phyloP scores from a whole-genome alignment of 1,284 basidiomycete species.

The Ceratobasidium sp. region DNA sequence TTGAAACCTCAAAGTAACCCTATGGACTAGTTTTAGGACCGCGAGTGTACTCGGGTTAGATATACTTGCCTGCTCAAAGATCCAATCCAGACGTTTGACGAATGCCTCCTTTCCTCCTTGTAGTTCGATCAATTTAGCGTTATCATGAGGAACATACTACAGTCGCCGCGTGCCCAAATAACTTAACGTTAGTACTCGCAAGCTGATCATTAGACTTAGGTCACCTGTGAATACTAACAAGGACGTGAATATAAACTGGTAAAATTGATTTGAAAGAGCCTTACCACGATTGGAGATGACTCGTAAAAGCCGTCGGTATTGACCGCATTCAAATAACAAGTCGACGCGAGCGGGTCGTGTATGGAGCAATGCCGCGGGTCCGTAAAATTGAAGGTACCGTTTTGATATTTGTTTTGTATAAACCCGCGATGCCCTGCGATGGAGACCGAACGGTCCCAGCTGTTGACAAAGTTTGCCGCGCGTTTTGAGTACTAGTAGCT shows the following conservation, averaged over 20 bases:
- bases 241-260: constrained; percentile 26
- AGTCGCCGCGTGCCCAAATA: constrained; percentile 49
- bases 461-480: constrained; percentile 70
- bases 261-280: constrained; percentile 49
- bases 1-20: constrained; percentile 42
- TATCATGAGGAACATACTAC: constrained; percentile 72
- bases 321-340: constrained; percentile 71
- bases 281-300: constrained; percentile 70
- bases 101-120: constrained; percentile 40
- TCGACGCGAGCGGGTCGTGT: constrained; percentile 68
- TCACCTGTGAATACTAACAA: constrained; percentile 65
- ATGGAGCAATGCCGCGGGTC: constrained; percentile 76
- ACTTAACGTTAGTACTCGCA: not conserved
- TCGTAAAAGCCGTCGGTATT: constrained; percentile 76
- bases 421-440: constrained; percentile 61
- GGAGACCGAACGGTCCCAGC: constrained; percentile 70
- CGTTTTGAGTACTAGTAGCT: constrained; percentile 64
- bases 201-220: constrained; percentile 4
- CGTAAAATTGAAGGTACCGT: constrained; percentile 74
- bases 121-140: constrained; percentile 39
- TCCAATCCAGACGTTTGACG: constrained; percentile 34
- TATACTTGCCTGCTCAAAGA: constrained; percentile 29
- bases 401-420: constrained; percentile 67
- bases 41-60: not conserved
- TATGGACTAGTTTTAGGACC: not conserved